Evolutionary conservation across 768 basidiomycete species (phyloP), one percentile per base, ranked within the genome.

Genomic region (Gloeophyllum trabeum): DNA sequence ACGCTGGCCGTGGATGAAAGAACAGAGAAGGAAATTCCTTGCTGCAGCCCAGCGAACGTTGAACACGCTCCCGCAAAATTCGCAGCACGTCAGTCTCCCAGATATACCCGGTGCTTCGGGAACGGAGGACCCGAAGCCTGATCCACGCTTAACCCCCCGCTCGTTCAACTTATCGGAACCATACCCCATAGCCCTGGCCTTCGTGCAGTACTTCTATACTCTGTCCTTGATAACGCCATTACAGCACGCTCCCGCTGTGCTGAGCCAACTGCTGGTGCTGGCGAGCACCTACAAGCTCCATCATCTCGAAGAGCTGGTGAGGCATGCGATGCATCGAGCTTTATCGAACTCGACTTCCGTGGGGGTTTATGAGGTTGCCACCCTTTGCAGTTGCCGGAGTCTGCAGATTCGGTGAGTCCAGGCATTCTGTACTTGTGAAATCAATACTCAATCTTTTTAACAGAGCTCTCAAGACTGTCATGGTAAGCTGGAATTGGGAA

Each of bases 1-100:
- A 24, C 74, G 93, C 24, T 99, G 94, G 94, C 78, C 85, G 1
- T 99, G 94, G 94, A 92, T 99, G 70, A 74, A 75, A 49, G 75
- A 79, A 41, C 80, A 88, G 54, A 65, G 81, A 16, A 57, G 63
- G 40, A 63, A 64, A 40, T 79, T 86, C 52, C 50, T 81, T 25
- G 67, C 73, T 40, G 70, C 65, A 6, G 84, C 85, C 1, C 62
- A 63, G 35, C 64, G 62, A 21, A 69, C 75, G 4, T 63, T 83
- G 34, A 76, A 81, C 35, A 60, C 64, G 5, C 59, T 86, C 35
- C 81, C 84, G 0, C 54, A 66, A 3, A 76, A 79, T 10, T 55
- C 73, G 1, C 75, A 80, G 66, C 73, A 82, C 48, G 64, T 78
- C 1, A 66, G 75, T 4, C 66, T 82, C 24, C 80, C 82, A 5